Evolutionary conservation across 108 stramenopile genomes (phyloP).

Genomic region (Skeletonema marinoi): DNA sequence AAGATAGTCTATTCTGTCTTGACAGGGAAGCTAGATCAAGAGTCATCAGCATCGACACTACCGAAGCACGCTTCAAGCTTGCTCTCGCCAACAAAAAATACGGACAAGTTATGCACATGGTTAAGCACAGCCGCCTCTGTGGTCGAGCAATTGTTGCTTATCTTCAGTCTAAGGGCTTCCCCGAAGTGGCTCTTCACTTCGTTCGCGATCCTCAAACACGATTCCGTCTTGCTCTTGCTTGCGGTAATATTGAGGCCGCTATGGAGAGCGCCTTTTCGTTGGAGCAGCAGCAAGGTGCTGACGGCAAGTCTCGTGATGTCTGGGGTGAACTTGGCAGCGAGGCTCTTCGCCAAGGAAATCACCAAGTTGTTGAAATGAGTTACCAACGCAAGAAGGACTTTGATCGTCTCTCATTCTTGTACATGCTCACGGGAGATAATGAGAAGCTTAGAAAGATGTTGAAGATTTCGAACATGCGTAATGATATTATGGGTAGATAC

Average conservation of each 20-base stretch:
- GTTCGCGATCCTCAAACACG: conserved; percentile 94
- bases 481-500: conserved; percentile 96
- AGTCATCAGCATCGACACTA: conserved; percentile 92
- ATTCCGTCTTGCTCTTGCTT: conserved; percentile 97
- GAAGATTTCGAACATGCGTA: conserved; percentile 95
- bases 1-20: conserved; percentile 91
- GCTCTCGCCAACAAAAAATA: conserved; percentile 90
- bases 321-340: conserved; percentile 96
- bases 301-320: conserved; percentile 79
- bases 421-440: conserved; percentile 92
- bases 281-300: conserved; percentile 62
- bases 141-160: conserved; percentile 98
- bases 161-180: conserved; percentile 97
- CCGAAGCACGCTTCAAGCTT: conserved; percentile 96
- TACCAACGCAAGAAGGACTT: conserved; percentile 98
- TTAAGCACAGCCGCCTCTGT: conserved; percentile 90
- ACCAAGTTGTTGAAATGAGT: conserved; percentile 98
- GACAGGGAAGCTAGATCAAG: conserved; percentile 95
- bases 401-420: conserved; percentile 96
- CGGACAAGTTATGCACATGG: conserved; percentile 98
- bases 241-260: conserved; percentile 98
- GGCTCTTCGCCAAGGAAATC: conserved; percentile 96
- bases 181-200: conserved; percentile 99
- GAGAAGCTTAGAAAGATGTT: conserved; percentile 98
- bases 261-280: conserved; percentile 94